These are phyloP conservation scores for Neurospora crassa DNA, from an alignment of 2,329 filamentous ascomycete genomes.

Conservation along the genomic window DNA sequence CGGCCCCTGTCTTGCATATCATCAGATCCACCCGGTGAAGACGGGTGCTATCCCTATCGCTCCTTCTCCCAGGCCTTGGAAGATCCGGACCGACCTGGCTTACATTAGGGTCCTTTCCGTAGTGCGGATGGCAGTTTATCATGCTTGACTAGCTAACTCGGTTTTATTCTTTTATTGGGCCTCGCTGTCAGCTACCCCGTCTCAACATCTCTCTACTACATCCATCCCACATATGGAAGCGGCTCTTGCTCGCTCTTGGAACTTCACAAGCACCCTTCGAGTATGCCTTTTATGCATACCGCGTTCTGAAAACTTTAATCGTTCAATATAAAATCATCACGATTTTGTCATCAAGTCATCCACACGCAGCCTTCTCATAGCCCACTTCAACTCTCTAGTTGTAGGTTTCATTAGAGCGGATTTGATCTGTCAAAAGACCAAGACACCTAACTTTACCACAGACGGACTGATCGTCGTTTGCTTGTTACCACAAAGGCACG, in stretches of 20 bases:
- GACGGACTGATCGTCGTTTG: neutral
- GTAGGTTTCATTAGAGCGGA: neutral
- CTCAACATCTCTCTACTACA: neutral
- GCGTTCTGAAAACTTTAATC: neutral
- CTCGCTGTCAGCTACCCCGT: neutral
- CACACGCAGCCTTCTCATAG: neutral
- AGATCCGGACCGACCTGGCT: neutral
- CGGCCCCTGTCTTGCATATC: neutral
- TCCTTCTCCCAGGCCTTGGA: neutral
- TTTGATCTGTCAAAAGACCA: neutral
- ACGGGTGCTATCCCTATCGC: neutral
- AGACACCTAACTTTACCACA: neutral
- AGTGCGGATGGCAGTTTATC: neutral
- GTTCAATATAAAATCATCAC: neutral
- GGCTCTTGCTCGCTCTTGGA: neutral
- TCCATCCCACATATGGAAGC: neutral
- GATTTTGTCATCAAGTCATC: neutral
- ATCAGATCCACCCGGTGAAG: neutral
- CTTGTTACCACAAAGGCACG: neutral
- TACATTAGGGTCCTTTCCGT: neutral
- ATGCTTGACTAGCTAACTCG: neutral
- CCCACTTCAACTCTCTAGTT: neutral
- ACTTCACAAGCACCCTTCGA: neutral
- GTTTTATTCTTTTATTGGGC: neutral
- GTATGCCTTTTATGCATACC: neutral